A percentile compares a stretch with the other conserved stretches of the same genome.
Conservation (phyloP, 352 stramenopile species). For the Aphanomyces astaci region DNA sequence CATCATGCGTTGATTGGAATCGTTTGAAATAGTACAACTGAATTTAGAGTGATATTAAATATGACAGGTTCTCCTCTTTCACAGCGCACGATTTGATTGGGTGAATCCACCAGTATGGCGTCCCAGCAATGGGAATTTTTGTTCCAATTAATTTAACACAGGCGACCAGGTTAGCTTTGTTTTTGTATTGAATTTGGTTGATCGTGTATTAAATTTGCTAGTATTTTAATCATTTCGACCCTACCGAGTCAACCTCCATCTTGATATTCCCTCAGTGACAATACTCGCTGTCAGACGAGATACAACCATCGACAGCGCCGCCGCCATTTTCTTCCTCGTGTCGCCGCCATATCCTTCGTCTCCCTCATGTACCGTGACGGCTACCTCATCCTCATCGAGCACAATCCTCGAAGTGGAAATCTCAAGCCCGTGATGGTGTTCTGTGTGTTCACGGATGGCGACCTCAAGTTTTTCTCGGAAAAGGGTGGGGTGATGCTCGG, state of each 20-base stretch:
- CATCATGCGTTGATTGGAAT: no score
- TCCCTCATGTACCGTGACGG: constrained; percentile 66
- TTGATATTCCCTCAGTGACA: no score
- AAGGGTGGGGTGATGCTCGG: constrained; percentile 58
- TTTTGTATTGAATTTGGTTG: neutral
- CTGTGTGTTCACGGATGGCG: constrained; percentile 70
- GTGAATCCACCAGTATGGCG: neutral
- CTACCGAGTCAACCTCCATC: neutral
- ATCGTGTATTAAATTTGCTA: neutral
- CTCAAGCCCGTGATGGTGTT: constrained; percentile 33
- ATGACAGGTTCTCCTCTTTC: neutral
- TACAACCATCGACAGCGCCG: no score
- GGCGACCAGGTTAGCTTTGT: neutral
- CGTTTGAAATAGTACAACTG: neutral
- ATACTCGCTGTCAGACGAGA: neutral
- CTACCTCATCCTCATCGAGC: constrained; percentile 44
- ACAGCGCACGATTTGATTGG: neutral
- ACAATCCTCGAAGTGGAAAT: constrained; percentile 4
- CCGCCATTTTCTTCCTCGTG: no score
- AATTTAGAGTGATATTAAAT: neutral
- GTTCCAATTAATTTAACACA: neutral
- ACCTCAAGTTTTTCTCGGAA: constrained; percentile 62
- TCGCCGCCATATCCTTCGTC: neutral
- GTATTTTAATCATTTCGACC: neutral
- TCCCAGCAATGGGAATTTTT: neutral